phyloP scores from a whole-genome alignment of 176 grass and related monocot species.

The Juncus inflexus region DNA sequence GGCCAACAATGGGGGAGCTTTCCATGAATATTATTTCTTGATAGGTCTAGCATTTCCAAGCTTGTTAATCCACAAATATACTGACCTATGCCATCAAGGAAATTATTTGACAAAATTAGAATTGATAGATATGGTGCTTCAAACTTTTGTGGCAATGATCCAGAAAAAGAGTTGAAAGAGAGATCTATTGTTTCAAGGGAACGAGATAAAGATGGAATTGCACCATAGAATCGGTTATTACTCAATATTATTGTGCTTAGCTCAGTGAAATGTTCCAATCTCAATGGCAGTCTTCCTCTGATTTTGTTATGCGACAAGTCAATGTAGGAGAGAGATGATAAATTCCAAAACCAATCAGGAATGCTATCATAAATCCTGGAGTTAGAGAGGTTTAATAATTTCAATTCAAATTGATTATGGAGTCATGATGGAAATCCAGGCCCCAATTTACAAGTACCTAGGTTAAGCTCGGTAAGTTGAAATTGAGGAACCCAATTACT shows the following conservation, averaged over 20 bases:
- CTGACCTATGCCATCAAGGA: background rate
- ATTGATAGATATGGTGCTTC: background rate
- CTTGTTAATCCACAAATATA: conserved; percentile 28
- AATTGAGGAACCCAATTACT: no score
- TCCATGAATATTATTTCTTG: conserved; percentile 18
- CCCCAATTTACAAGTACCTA: background rate
- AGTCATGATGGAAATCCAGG: background rate
- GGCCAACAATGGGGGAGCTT: background rate
- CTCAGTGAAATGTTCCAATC: background rate
- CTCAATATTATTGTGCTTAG: background rate
- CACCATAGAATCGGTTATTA: background rate
- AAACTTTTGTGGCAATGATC: background rate
- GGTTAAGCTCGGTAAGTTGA: background rate
- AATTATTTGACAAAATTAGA: background rate
- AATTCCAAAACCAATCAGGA: conserved; percentile 25
- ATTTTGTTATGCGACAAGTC: conserved; percentile 23
- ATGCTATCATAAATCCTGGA: background rate
- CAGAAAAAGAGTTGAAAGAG: background rate
- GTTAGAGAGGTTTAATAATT: no score
- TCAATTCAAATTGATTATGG: no score
- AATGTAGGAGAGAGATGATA: background rate
- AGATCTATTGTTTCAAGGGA: background rate
- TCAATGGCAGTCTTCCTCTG: conserved; percentile 4
- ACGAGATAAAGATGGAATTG: background rate
- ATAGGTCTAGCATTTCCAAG: conserved; percentile 10